Conservation (phyloP, 495 filamentous ascomycete genomes). For the Talaromyces wortmannii region DNA sequence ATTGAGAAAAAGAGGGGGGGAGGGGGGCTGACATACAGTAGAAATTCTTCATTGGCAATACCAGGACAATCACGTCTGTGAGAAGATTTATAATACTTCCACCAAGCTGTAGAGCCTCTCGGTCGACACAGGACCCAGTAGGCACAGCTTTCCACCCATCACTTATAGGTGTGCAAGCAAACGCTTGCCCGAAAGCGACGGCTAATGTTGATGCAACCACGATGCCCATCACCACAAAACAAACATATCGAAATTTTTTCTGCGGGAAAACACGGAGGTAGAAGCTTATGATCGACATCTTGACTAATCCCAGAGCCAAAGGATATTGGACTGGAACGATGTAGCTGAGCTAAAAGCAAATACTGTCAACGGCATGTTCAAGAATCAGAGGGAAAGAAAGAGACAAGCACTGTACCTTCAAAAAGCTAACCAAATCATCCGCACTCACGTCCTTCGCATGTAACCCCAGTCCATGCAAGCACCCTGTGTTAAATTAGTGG, state of each 20-base stretch:
- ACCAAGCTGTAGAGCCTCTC: not conserved
- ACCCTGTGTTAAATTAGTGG: not conserved
- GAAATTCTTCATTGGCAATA: not conserved
- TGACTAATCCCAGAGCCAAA: constrained; percentile 10
- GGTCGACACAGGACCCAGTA: not conserved
- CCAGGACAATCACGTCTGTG: not conserved
- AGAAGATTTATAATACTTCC: not conserved
- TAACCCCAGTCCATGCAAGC: not conserved
- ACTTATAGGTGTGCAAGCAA: not conserved
- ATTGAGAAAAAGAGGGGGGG: not conserved
- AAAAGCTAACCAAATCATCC: not conserved
- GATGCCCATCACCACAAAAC: constrained; percentile 9
- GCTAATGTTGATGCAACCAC: not conserved
- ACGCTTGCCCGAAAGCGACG: not conserved
- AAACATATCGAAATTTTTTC: constrained; percentile 13
- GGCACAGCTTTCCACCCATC: not conserved
- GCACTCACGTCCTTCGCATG: not conserved
- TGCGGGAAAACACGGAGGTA: constrained; percentile 13
- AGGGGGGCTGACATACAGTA: not conserved
- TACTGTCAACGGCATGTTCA: not conserved
- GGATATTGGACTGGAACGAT: not conserved
- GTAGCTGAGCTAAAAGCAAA: not conserved
- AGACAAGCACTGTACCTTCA: not conserved
- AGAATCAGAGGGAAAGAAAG: not conserved
- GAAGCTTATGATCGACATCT: constrained; percentile 11